phyloP scores from a whole-genome alignment of 129 eudicot species.

The Silybum marianum region DNA sequence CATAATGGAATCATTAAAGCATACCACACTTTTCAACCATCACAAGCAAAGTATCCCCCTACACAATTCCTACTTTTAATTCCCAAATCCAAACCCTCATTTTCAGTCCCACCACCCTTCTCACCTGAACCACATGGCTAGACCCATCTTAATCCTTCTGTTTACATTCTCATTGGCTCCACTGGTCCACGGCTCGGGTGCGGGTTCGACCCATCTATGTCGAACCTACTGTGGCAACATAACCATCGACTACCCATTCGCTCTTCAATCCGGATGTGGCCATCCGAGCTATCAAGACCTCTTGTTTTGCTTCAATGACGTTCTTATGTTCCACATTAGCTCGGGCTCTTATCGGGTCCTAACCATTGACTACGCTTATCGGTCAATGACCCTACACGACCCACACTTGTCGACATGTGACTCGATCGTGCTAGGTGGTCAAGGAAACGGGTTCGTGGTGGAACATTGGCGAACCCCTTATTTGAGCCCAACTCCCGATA shows the following conservation, averaged over 20 bases:
- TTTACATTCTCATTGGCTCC: constrained; percentile 19
- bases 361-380: constrained; percentile 86
- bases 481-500: constrained; percentile 71
- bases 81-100: constrained; percentile 14
- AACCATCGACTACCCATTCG: constrained; percentile 88
- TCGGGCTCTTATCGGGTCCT: constrained; percentile 88
- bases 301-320: constrained; percentile 85
- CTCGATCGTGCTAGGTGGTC: constrained; percentile 64
- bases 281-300: constrained; percentile 80
- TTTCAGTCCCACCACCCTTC: constrained; percentile 15
- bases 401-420: constrained; percentile 90
- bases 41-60: constrained; percentile 59
- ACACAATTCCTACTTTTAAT: constrained; percentile 33
- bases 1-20: constrained; percentile 32
- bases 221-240: constrained; percentile 90
- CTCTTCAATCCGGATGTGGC: constrained; percentile 79
- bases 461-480: constrained; percentile 80
- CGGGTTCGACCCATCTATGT: constrained; percentile 51
- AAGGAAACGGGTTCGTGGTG: constrained; percentile 89
- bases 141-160: constrained; percentile 10
- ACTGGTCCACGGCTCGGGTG: constrained; percentile 24
- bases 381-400: constrained; percentile 71
- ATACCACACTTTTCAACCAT: constrained; percentile 20
- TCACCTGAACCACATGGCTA: constrained; percentile 48
- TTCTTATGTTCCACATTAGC: constrained; percentile 87